Evolutionary conservation across 331 rosid species (phyloP).

Genomic region (Arachis monticola): DNA sequence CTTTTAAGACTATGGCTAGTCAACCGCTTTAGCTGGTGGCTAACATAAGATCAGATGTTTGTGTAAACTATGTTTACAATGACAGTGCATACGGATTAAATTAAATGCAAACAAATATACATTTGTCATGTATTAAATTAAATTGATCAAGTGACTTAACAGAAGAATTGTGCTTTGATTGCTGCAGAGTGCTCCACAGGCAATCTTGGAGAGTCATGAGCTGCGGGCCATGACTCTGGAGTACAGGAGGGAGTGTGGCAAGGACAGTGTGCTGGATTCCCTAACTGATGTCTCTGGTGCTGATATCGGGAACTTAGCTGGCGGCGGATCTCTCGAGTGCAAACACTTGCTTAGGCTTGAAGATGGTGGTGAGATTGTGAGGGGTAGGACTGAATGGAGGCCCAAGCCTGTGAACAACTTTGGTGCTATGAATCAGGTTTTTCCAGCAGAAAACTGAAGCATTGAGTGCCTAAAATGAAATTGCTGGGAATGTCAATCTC

Average conservation of each 20-base stretch:
- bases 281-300: slow-evolving; percentile 64
- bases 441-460: slow-evolving; percentile 55
- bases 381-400: slow-evolving; percentile 94
- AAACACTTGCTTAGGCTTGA: slow-evolving; percentile 86
- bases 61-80: too few species aligned
- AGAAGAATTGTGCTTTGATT: slow-evolving; percentile 28
- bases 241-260: slow-evolving; percentile 95
- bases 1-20: too few species aligned
- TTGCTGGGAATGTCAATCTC: slow-evolving; percentile 37
- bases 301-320: slow-evolving; percentile 54
- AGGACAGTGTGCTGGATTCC: slow-evolving; percentile 85
- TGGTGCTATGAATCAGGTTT: slow-evolving; percentile 45
- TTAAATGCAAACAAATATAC: neutral
- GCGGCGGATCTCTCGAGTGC: slow-evolving; percentile 62
- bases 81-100: too few species aligned
- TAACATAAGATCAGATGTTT: too few species aligned
- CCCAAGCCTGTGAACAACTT: slow-evolving; percentile 59
- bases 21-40: too few species aligned
- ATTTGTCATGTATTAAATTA: neutral
- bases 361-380: slow-evolving; percentile 86
- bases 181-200: slow-evolving; percentile 87
- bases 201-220: slow-evolving; percentile 84
- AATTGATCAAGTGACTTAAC: neutral
- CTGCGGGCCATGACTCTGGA: slow-evolving; percentile 75
- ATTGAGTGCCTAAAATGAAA: neutral